phyloP scores from a whole-genome alignment of 2,329 filamentous ascomycete species.

The Calcarisporium arbuscula region DNA sequence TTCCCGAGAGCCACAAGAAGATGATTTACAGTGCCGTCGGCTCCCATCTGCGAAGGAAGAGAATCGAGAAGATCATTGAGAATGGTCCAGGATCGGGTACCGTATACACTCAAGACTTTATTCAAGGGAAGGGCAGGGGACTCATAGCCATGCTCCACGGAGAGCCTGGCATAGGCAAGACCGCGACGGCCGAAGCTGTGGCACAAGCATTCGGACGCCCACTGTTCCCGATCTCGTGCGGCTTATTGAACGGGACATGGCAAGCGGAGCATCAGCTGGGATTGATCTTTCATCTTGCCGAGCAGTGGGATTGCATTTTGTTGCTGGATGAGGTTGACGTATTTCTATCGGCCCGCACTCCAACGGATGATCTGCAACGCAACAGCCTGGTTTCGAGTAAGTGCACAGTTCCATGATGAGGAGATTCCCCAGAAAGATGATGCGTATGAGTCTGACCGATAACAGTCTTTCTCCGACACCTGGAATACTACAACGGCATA shows the following conservation, averaged over 20 bases:
- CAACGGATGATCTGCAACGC: neutral
- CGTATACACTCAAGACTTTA: no score
- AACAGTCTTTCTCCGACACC: slow-evolving; percentile 34
- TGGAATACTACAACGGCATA: slow-evolving; percentile 43
- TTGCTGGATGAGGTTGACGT: slow-evolving; percentile 3
- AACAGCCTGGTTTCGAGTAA: neutral
- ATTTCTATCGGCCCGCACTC: neutral
- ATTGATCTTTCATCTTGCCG: neutral
- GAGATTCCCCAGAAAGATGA: no score
- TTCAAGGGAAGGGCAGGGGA: slow-evolving; percentile 5
- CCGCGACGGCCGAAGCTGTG: slow-evolving; percentile 1
- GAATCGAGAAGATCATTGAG: no score
- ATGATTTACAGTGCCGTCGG: no score
- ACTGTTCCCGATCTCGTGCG: neutral
- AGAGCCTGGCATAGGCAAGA: slow-evolving; percentile 1
- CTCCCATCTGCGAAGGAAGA: no score
- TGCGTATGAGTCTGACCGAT: no score
- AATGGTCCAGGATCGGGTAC: no score
- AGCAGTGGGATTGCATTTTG: slow-evolving; percentile 1
- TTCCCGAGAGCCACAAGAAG: no score
- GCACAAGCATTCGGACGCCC: neutral
- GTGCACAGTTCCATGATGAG: no score
- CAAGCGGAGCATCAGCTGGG: neutral
- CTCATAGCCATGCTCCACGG: slow-evolving; percentile 2
- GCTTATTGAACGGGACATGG: neutral